Conservation (phyloP, 164 flowering plant genomes). For the Buxus sempervirens region DNA sequence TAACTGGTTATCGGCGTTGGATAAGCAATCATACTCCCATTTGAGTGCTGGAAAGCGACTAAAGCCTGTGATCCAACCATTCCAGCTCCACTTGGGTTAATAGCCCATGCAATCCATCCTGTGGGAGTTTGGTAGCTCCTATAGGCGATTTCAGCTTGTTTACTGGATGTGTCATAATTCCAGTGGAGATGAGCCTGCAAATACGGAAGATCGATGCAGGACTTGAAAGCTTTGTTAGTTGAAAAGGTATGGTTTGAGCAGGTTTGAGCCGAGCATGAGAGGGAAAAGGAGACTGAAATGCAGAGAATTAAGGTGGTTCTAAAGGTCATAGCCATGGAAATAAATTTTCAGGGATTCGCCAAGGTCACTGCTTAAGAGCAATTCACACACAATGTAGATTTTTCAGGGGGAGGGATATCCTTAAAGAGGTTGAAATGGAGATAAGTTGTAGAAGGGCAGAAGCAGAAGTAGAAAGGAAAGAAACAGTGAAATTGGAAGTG, state of each 20-base stretch:
- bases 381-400: not conserved
- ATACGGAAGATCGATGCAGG: conserved; percentile 45
- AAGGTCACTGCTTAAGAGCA: not conserved
- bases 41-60: conserved; percentile 31
- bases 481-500: no score
- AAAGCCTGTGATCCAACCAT: conserved; percentile 44
- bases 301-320: conserved; percentile 11
- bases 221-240: conserved; percentile 20
- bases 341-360: not conserved
- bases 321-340: conserved; percentile 17
- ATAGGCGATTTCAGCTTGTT: conserved; percentile 37
- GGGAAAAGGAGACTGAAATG: conserved; percentile 18
- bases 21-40: conserved; percentile 29
- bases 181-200: conserved; percentile 46
- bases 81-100: conserved; percentile 35
- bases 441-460: no score
- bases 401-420: not conserved
- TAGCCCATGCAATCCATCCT: conserved; percentile 57
- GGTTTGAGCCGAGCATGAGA: conserved; percentile 27
- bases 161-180: conserved; percentile 32
- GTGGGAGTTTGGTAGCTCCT: conserved; percentile 35
- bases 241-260: conserved; percentile 41
- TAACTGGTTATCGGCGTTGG: conserved; percentile 30
- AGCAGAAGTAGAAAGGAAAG: no score
- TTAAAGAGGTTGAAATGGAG: not conserved